Conservation (phyloP, 768 basidiomycete species). For the Tephrocybe sp. region DNA sequence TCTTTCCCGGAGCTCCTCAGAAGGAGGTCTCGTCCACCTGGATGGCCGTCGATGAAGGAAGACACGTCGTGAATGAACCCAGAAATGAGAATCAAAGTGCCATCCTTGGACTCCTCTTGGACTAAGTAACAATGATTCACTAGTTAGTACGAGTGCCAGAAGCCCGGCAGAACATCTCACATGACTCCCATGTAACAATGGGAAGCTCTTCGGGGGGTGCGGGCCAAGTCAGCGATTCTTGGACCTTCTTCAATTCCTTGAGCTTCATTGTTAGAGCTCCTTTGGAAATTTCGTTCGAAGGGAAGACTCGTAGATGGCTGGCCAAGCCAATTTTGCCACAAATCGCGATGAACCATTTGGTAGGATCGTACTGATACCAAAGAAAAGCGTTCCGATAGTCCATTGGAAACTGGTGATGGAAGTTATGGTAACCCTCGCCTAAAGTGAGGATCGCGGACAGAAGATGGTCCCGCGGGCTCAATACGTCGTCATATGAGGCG, state of each 20-base stretch:
- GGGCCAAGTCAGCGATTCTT: conserved; percentile 69
- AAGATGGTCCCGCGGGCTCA: conserved; percentile 77
- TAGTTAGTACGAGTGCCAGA: neutral
- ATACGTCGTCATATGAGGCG: conserved; percentile 78
- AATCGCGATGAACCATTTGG: conserved; percentile 90
- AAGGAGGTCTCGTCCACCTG: conserved; percentile 70
- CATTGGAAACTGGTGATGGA: conserved; percentile 91
- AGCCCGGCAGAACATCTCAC: conserved; percentile 39
- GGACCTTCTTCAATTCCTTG: conserved; percentile 64
- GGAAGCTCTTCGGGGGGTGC: conserved; percentile 58
- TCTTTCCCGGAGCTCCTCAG: conserved; percentile 71
- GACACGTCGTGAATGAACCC: conserved; percentile 90
- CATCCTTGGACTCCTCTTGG: conserved; percentile 63
- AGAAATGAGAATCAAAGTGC: conserved; percentile 69
- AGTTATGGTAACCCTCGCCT: conserved; percentile 90
- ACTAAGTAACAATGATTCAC: conserved; percentile 36
- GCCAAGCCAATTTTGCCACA: conserved; percentile 69
- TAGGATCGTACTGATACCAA: conserved; percentile 91
- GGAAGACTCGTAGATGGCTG: conserved; percentile 81
- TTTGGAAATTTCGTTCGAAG: conserved; percentile 85
- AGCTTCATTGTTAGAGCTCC: conserved; percentile 83
- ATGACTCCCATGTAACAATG: conserved; percentile 79
- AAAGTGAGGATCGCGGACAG: conserved; percentile 82
- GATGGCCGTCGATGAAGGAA: conserved; percentile 72
- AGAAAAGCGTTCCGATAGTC: conserved; percentile 77